These are phyloP conservation scores for Harringtonia aguacate DNA, from an alignment of 2,329 filamentous ascomycete genomes.

Conservation along the genomic window DNA sequence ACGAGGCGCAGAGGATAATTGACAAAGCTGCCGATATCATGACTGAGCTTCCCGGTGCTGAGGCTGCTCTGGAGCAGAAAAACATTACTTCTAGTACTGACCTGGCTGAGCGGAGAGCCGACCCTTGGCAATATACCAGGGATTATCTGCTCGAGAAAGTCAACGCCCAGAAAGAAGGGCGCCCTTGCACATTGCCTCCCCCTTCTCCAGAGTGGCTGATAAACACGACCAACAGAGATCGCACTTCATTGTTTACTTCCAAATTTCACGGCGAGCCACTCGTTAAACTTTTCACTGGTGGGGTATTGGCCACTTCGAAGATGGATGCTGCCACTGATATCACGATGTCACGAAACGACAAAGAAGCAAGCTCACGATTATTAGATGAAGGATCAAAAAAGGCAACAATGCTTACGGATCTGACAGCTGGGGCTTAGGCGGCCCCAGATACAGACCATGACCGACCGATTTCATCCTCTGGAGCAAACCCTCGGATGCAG, in stretches of 20 bases:
- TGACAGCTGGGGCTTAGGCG: slow-evolving; percentile 3
- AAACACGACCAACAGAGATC: not conserved
- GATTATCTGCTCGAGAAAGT: slow-evolving; percentile 10
- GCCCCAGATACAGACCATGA: not conserved
- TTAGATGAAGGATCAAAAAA: not conserved
- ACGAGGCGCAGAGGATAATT: not conserved
- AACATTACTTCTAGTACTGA: too few relatives aligned
- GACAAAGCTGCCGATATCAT: not conserved
- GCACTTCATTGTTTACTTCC: not conserved
- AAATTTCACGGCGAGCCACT: slow-evolving; percentile 1
- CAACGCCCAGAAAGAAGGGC: slow-evolving; percentile 6
- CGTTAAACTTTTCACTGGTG: not conserved
- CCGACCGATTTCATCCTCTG: not conserved
- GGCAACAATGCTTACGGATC: not conserved
- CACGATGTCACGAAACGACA: too few relatives aligned
- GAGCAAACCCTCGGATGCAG: not conserved
- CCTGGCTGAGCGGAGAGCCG: too few relatives aligned
- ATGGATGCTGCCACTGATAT: too few relatives aligned
- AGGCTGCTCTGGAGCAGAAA: not conserved
- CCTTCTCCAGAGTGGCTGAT: slow-evolving; percentile 6
- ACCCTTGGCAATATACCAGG: slow-evolving; percentile 10
- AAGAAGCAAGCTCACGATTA: not conserved
- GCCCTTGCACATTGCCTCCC: slow-evolving; percentile 4
- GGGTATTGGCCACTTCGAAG: too few relatives aligned
- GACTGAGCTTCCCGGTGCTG: not conserved